Percentiles rank a stretch among this genome's conserved stretches.
These are phyloP conservation scores for Venturia asperata DNA, from an alignment of 2,329 filamentous ascomycete genomes.

Conservation along the genomic window DNA sequence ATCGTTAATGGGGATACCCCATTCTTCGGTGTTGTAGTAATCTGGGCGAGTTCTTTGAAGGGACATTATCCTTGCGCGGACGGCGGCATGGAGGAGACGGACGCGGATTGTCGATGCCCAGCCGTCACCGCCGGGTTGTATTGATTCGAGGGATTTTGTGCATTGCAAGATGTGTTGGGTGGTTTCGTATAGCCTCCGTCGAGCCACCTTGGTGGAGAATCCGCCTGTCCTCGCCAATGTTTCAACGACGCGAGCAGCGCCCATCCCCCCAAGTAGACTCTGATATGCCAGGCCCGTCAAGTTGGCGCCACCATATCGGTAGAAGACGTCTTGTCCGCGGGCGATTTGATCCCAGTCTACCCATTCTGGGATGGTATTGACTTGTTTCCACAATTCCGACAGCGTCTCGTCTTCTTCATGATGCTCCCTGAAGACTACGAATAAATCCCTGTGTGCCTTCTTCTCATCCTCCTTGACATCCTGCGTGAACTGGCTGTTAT, in stretches of 20 bases:
- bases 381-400: constrained; percentile 55
- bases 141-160: constrained; percentile 55
- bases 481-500: constrained; percentile 20
- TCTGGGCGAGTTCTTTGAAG: constrained; percentile 49
- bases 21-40: constrained; percentile 55
- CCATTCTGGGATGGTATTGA: constrained; percentile 63
- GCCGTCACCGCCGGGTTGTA: constrained; percentile 62
- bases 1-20: constrained; percentile 66
- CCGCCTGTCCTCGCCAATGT: constrained; percentile 67
- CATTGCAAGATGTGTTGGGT: constrained; percentile 70
- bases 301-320: constrained; percentile 63
- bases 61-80: constrained; percentile 57
- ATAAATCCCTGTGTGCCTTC: constrained; percentile 50
- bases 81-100: constrained; percentile 60
- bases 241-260: constrained; percentile 64
- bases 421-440: constrained; percentile 54
- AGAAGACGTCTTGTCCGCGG: constrained; percentile 69
- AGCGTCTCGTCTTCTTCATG: constrained; percentile 50
- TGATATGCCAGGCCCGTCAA: constrained; percentile 59
- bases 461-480: constrained; percentile 30
- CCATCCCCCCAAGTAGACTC: constrained; percentile 63
- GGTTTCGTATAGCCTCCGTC: constrained; percentile 62
- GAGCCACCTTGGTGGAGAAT: constrained; percentile 61
- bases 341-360: constrained; percentile 71
- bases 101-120: constrained; percentile 60